Evolutionary conservation across 2,329 filamentous ascomycete species (phyloP), one percentile per base, ranked within the genome.

Genomic region (Aspergillus sp.): DNA sequence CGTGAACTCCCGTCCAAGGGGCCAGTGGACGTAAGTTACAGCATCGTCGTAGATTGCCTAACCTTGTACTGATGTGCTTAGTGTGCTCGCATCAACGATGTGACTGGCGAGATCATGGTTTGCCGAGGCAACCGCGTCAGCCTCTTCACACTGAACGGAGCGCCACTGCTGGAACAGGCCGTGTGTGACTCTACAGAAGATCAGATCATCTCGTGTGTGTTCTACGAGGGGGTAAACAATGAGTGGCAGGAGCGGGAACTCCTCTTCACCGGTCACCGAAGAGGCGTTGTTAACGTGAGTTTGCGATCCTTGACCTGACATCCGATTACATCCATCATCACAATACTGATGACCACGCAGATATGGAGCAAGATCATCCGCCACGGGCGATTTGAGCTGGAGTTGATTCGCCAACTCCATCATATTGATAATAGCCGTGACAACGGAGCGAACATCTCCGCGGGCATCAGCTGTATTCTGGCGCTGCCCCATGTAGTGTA

Each of bases 211-310:
- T 85, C 87, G 1, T 94, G 91, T 58, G 89, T 92, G 2, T 96
- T 96, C 70, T 97, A 97, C 72, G 92, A 97, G 69, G 93, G 93
- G 0, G 82, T 85, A 0, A 88, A 87, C 2, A 94, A 91, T 61
- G 94, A 97, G 72, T 97, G 92, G 90, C 79, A 96, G 3, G 90
- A 95, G 72, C 86, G 87, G 50, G 86, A 87, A 55, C 78, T 99
- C 41, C 76, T 97, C 35, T 92, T 99, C 58, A 97, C 93, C 0
- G 94, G 94, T 0, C 94, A 97, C 67, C 80, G 83, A 57, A 79
- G 86, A 47, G 94, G 94, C 0, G 80, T 91, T 13, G 92, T 95
- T 32, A 95, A 95, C 63, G 84, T 72, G 55, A 60, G 67, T 59
- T 26, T n/a, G 26, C 26, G 26, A 30, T 30, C 9, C 9, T 30